Evolutionary conservation across 225 moss, liverwort and hornwort genomes (phyloP), one percentile per base, ranked within the genome.

Genomic region (Polytrichum formosum): DNA sequence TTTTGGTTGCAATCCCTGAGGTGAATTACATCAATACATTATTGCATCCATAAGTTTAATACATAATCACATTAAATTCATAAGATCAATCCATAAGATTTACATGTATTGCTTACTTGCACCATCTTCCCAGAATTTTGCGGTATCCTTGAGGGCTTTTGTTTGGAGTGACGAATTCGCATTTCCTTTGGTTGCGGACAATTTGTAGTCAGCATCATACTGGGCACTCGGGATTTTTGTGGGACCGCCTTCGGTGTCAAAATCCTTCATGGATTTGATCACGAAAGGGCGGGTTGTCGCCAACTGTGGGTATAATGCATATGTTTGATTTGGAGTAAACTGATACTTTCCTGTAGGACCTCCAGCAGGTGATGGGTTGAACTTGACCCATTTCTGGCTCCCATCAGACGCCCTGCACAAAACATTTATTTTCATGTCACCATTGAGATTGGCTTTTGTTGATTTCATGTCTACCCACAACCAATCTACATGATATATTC

Each of bases 101-200:
- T 16, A 46, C 3, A 46, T 46, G 46, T 58, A 37, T 35, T 5
- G 4, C 85, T 28, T 85, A 90, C 94, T 94, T n/a, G 83, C 27
- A 33, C 88, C 92, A 66, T 5, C 94, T 83, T 94, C 94, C 94
- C 94, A 94, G 53, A 94, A 94, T 53, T 54, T 35, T 6, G 94
- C 94, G 4, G 72, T 88, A 1, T 54, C 69, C 79, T 74, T 79
- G 28, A 65, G 46, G 61, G 10, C 54, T 35, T 8, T 17, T 16
- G 83, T 88, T 66, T 90, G 88, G 16, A 25, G 5, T 67, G 94
- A 72, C 19, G 91, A 92, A 75, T 88, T 90, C 53, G 73, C 86
- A 55, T 94, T 87, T 1, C 94, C 94, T 8, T 75, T 0, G 0
- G 88, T 90, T 28, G 84, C 83, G 3, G 79, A 6, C 67, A 81